Conservation (phyloP, 441 rosid species). For the Geranium incanum region DNA sequence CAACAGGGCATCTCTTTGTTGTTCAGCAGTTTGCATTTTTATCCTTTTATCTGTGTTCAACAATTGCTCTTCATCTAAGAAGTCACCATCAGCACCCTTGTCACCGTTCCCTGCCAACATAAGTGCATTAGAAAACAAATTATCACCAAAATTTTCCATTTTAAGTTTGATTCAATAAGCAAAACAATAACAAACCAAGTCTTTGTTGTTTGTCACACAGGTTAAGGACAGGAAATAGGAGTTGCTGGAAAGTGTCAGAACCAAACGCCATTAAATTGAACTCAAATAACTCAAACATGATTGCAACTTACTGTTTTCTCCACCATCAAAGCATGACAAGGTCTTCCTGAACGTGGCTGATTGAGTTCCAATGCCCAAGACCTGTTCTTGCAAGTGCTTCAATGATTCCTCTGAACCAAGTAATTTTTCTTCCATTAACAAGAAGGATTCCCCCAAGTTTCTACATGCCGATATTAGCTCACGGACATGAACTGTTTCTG, state of each 20-base stretch:
- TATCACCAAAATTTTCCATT: not conserved
- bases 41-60: not conserved
- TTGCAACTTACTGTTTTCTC: slow-evolving; percentile 41
- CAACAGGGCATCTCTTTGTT: not conserved
- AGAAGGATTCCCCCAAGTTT: slow-evolving; percentile 39
- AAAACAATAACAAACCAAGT: not conserved
- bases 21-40: not conserved
- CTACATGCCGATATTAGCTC: slow-evolving; percentile 38
- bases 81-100: no score
- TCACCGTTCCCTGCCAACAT: slow-evolving; percentile 44
- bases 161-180: not conserved
- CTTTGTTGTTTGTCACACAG: no score
- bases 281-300: not conserved
- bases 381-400: slow-evolving; percentile 46
- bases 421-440: slow-evolving; percentile 52
- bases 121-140: slow-evolving; percentile 15
- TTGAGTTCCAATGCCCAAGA: slow-evolving; percentile 56
- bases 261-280: not conserved
- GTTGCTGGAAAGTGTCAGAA: not conserved
- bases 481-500: slow-evolving; percentile 31
- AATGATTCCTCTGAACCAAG: slow-evolving; percentile 47
- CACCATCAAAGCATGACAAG: slow-evolving; percentile 35
- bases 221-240: no score
- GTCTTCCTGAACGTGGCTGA: slow-evolving; percentile 48
- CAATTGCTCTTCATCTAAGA: no score